These are phyloP conservation scores for Tolypocladium amazonense DNA, from an alignment of 2,329 filamentous ascomycete species.

Conservation along the genomic window DNA sequence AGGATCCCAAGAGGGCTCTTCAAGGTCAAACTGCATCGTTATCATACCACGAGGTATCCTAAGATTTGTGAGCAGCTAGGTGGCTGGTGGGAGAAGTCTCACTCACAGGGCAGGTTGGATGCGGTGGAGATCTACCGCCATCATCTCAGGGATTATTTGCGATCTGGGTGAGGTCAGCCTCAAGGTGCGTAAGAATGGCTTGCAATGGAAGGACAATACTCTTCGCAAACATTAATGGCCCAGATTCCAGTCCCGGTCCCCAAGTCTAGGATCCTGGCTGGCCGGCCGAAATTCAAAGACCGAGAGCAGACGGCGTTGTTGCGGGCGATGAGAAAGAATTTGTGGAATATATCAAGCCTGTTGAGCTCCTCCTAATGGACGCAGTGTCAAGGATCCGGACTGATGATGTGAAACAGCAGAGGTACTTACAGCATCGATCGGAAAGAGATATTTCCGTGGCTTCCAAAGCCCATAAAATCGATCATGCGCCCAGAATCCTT, in stretches of 20 bases:
- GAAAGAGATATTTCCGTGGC: conserved; percentile 62
- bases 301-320: conserved; percentile 22
- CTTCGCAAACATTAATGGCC: conserved; percentile 70
- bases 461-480: conserved; percentile 59
- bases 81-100: no score
- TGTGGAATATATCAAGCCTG: conserved; percentile 73
- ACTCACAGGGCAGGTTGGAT: conserved; percentile 28
- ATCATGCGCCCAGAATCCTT: conserved; percentile 47
- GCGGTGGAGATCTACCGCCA: conserved; percentile 28
- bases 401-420: not conserved
- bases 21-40: conserved; percentile 60
- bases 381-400: not conserved
- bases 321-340: conserved; percentile 59
- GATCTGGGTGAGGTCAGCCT: conserved; percentile 8
- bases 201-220: conserved; percentile 35
- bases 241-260: conserved; percentile 88
- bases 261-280: conserved; percentile 46
- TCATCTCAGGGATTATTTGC: conserved; percentile 16
- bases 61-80: conserved; percentile 6
- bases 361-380: conserved; percentile 54
- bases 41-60: conserved; percentile 57
- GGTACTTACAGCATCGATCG: conserved; percentile 58
- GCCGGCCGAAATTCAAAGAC: conserved; percentile 7
- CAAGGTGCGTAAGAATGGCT: not conserved
- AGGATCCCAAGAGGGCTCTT: conserved; percentile 52